These are phyloP conservation scores for Aspergillus sp. DNA, from an alignment of 2,329 filamentous ascomycete species.

Conservation along the genomic window DNA sequence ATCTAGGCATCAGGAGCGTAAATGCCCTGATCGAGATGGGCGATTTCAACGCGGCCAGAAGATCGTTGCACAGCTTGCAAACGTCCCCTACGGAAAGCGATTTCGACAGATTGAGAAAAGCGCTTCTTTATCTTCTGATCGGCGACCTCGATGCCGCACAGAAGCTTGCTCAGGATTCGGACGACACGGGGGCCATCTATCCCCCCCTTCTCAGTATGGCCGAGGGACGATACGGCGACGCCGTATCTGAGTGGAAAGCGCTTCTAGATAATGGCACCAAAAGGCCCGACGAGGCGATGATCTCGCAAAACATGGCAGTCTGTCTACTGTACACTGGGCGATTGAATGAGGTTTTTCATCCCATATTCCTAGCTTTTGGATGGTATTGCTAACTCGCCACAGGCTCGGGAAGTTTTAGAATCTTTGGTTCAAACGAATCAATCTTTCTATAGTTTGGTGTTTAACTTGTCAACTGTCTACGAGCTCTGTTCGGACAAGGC, in stretches of 20 bases:
- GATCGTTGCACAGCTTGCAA: constrained; percentile 66
- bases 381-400: constrained; percentile 8
- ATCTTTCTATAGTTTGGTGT: constrained; percentile 76
- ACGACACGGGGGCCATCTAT: constrained; percentile 42
- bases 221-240: constrained; percentile 68
- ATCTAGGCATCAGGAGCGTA: constrained; percentile 67
- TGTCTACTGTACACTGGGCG: constrained; percentile 78
- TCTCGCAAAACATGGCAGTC: constrained; percentile 79
- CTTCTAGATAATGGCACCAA: constrained; percentile 49
- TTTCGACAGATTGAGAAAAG: constrained; percentile 41
- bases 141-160: constrained; percentile 73
- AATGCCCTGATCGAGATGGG: constrained; percentile 66
- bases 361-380: neutral
- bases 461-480: constrained; percentile 88
- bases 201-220: constrained; percentile 74
- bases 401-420: constrained; percentile 69
- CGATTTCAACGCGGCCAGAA: constrained; percentile 74
- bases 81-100: constrained; percentile 29
- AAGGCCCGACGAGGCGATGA: constrained; percentile 62
- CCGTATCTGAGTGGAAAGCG: constrained; percentile 60
- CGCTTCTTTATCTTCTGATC: constrained; percentile 73
- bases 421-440: constrained; percentile 61
- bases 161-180: constrained; percentile 46
- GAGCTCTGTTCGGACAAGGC: constrained; percentile 84
- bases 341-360: constrained; percentile 64